These are phyloP conservation scores for Naganishia cerealis DNA, from an alignment of 1,284 basidiomycete species.

Conservation along the genomic window DNA sequence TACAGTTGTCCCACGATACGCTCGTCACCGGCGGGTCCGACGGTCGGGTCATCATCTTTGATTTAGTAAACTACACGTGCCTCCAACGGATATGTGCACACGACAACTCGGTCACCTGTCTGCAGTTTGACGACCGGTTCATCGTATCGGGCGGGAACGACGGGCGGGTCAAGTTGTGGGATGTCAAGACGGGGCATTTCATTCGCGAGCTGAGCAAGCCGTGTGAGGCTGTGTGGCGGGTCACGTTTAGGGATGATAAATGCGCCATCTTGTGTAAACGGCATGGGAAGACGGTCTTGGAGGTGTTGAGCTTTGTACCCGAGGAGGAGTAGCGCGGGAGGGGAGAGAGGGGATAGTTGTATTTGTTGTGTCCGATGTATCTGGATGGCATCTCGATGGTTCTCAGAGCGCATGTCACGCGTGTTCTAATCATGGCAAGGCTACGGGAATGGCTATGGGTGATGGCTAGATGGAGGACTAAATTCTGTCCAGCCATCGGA, in stretches of 20 bases:
- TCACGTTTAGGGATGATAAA: conserved; percentile 72
- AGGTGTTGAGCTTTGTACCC: conserved; percentile 61
- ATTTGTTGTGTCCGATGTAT: background rate
- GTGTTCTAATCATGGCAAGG: no score
- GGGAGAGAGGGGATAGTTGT: background rate
- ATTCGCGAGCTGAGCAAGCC: conserved; percentile 73
- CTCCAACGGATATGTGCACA: conserved; percentile 63
- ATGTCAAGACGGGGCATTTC: conserved; percentile 67
- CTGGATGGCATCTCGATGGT: no score
- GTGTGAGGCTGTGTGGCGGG: conserved; percentile 85
- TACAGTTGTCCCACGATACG: conserved; percentile 73
- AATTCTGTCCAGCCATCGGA: no score
- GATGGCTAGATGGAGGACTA: no score
- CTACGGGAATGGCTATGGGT: no score
- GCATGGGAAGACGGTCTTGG: conserved; percentile 81
- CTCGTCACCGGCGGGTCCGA: conserved; percentile 91
- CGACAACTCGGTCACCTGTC: conserved; percentile 83
- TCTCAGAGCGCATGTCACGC: no score
- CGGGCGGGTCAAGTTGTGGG: conserved; percentile 84
- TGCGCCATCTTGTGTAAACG: conserved; percentile 81
- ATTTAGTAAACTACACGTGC: conserved; percentile 62
- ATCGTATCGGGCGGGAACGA: conserved; percentile 73
- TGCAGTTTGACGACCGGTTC: conserved; percentile 83
- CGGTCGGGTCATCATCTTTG: conserved; percentile 88
- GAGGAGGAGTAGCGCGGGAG: conserved; percentile 38